Base-by-base conservation (phyloP, 164 flowering plant species). In the Magnolia sinica region DNA sequence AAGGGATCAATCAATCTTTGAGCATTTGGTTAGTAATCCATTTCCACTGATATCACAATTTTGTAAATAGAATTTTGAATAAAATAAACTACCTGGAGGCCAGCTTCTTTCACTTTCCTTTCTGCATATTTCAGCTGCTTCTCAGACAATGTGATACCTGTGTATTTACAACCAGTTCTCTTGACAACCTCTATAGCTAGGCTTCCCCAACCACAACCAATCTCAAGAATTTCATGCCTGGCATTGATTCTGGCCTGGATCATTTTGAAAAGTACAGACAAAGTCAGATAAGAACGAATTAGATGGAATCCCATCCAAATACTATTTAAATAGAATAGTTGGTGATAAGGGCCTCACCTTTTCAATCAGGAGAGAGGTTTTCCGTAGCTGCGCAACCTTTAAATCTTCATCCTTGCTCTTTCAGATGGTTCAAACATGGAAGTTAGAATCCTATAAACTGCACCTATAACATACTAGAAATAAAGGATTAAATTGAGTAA, bases 181-280 rank as follows among this genome's bases (percentile, higher is more conserved):
- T 83, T 92, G 22, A 96, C 99, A 58, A 92, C 89, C 84, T 96
- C 98, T 64, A 93, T 87, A 61, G 99, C 98, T 66, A 96, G 81
- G 80, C 85, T 92, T 77, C 98, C 99, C 99, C 99, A 93, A 52
- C 99, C 96, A 79, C 90, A 90, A 5, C 98, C 98, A 77, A 93
- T 93, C 82, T 96, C 99, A 71, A 96, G 91, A 79, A 96, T 81
- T 75, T 92, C 92, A 73, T 96, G 95, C 19, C 84, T 79, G 59
- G 81, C 83, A 6, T 82, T 79, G 58, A 93, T 77, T 82, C 89
- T 90, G 70, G 96, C 96, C 98, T 92, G 64, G 0, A 78, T 50
- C 20, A 19, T 20, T 61, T 16, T 20, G 37, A 18, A 29, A 20
- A 70, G 22, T 20, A 2, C 3, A 73, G n/a, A 27, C 22, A 69